Evolutionary conservation across 306 rosid genomes (phyloP), one percentile per base, ranked within the genome.

Genomic region (Castanea sativa): DNA sequence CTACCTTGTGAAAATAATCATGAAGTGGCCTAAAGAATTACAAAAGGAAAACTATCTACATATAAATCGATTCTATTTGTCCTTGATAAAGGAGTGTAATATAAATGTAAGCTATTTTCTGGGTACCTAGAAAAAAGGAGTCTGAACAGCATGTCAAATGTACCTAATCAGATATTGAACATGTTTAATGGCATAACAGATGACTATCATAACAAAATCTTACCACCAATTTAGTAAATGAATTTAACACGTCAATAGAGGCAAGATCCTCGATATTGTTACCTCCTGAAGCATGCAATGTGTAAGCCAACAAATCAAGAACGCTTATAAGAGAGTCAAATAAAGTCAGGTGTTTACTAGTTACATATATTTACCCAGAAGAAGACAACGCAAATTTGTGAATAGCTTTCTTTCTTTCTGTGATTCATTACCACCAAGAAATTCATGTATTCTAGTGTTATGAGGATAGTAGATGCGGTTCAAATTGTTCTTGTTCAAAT

Each of bases 401-500:
- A 95, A 92, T 73, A 92, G 93, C 78, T 69, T 74, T 80, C 70
- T 71, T 16, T 81, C 59, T 73, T 86, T 89, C 20, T 73, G 73
- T 19, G 65, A 61, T 29, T 85, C 87, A 76, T 57, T 58, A 58
- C 18, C 77, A 73, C 75, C 49, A 10, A 79, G 68, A 70, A 86
- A 85, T 78, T 86, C 88, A 78, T 74, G 45, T 69, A 72, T 83
- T 49, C 11, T 72, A 79, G 65, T 74, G 20, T 79, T 74, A 79
- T 79, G 85, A 43, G 97, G 92, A 85, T 90, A 91, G 80, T 84
- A 87, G 80, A 95, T 79, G 83, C 63, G 56, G 71, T 73, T 86
- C 92, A 95, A 88, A 45, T 81, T 88, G 90, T 95, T 95, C 91
- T 88, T 90, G 88, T 88, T 91, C 87, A 95, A 82, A 82, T 92